Evolutionary conservation across 805 yeast genomes (phyloP).

Genomic region (Hyphopichia homilentoma): DNA sequence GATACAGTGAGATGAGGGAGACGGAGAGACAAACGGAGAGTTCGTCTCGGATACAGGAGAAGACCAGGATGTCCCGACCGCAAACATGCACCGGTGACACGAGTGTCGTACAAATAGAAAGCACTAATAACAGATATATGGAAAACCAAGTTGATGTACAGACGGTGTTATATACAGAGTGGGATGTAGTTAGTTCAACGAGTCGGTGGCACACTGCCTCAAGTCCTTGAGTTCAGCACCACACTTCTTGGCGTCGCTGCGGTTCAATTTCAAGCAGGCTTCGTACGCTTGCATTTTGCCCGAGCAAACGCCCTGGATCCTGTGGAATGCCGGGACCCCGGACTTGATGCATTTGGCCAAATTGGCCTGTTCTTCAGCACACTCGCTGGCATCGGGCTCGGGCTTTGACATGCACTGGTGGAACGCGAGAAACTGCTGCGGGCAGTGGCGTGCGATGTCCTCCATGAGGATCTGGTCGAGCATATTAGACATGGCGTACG

Average conservation of each 20-base stretch:
- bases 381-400: conserved; percentile 46
- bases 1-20: too few species aligned
- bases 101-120: too few species aligned
- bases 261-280: conserved; percentile 51
- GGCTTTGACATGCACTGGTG: conserved; percentile 68
- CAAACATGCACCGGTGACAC: too few species aligned
- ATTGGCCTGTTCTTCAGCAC: conserved; percentile 52
- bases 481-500: too few species aligned
- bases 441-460: conserved; percentile 75
- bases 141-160: too few species aligned
- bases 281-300: conserved; percentile 60
- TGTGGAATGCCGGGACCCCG: conserved; percentile 67
- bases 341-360: conserved; percentile 61
- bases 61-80: too few species aligned
- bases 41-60: too few species aligned
- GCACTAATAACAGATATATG: too few species aligned
- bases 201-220: conserved; percentile 60
- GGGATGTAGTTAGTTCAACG: too few species aligned
- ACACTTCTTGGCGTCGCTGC: conserved; percentile 48
- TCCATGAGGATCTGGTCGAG: conserved; percentile 74
- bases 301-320: conserved; percentile 61
- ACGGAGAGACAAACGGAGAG: too few species aligned
- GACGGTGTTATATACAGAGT: too few species aligned
- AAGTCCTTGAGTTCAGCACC: conserved; percentile 48
- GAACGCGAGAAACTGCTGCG: conserved; percentile 65